phyloP scores from a whole-genome alignment of 129 eudicot species.

The Centrapalus pauciflorus region DNA sequence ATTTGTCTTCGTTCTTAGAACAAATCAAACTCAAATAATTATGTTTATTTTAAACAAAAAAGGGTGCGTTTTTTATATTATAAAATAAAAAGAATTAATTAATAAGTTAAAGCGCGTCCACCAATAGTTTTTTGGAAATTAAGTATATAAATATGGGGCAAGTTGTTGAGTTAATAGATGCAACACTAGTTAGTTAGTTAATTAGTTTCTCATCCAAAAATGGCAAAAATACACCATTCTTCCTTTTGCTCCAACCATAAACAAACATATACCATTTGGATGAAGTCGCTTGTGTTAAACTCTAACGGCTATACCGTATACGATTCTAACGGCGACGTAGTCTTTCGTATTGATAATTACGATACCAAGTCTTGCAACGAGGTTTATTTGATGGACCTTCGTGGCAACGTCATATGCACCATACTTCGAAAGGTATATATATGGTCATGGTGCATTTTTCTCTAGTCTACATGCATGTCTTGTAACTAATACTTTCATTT shows the following conservation, averaged over 20 bases:
- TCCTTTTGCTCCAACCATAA: constrained; percentile 29
- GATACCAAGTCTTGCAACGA: constrained; percentile 38
- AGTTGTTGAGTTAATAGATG: constrained; percentile 10
- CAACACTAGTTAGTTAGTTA: too few relatives aligned
- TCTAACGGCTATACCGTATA: constrained; percentile 62
- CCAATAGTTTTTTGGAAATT: constrained; percentile 1
- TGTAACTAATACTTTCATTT: too few relatives aligned
- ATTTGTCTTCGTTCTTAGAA: neutral
- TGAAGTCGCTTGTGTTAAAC: constrained; percentile 74
- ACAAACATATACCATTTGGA: constrained; percentile 62
- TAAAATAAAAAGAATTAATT: neutral
- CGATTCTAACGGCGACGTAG: constrained; percentile 46
- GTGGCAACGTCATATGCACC: constrained; percentile 54
- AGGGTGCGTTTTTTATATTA: constrained; percentile 2
- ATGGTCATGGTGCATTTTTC: neutral
- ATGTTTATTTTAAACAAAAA: neutral
- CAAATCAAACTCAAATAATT: neutral
- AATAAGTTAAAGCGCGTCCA: constrained; percentile 11
- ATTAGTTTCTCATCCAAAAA: constrained; percentile 12
- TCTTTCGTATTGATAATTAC: constrained; percentile 75
- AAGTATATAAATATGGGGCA: constrained; percentile 13
- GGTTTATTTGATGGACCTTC: constrained; percentile 73
- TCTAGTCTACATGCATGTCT: too few relatives aligned
- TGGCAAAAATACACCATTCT: constrained; percentile 51
- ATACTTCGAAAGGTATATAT: constrained; percentile 42